These are phyloP conservation scores for Zychaea mexicana DNA, from an alignment of 371 early-diverging fungal species.

Conservation along the genomic window DNA sequence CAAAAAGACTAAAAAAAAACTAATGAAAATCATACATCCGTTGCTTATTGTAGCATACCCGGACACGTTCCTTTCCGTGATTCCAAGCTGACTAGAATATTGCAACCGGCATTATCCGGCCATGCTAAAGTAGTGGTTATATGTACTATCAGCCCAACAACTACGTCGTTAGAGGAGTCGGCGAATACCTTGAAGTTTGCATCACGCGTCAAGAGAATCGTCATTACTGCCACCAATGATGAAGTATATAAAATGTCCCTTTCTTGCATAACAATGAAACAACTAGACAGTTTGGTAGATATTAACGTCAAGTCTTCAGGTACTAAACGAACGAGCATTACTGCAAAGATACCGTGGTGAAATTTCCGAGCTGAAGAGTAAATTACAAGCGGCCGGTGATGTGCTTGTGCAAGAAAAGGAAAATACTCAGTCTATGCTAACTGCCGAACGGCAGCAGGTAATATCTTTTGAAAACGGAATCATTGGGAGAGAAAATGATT, in stretches of 20 bases:
- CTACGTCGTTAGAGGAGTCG: constrained; percentile 70
- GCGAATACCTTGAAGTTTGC: constrained; percentile 90
- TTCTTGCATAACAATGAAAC: too few relatives aligned
- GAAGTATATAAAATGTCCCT: constrained; percentile 4
- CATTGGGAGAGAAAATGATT: too few relatives aligned
- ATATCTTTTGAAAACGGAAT: not conserved
- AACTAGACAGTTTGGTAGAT: not conserved
- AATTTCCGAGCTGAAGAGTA: constrained; percentile 80
- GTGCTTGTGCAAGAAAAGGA: constrained; percentile 49
- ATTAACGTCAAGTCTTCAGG: constrained; percentile 21
- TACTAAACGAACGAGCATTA: constrained; percentile 85
- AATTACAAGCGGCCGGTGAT: constrained; percentile 63
- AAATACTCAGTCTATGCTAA: constrained; percentile 26
- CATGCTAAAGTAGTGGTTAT: constrained; percentile 80
- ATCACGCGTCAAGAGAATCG: constrained; percentile 72
- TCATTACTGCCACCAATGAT: constrained; percentile 17
- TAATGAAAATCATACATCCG: too few relatives aligned
- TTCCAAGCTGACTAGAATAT: constrained; percentile 87
- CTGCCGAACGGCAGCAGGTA: constrained; percentile 42
- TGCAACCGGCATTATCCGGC: constrained; percentile 83
- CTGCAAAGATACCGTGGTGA: constrained; percentile 84
- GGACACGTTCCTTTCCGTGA: constrained; percentile 88
- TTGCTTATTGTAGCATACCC: constrained; percentile 24
- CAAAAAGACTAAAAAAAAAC: not conserved
- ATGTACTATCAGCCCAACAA: constrained; percentile 75